A percentile compares a stretch with the other conserved stretches of the same genome.
phyloP scores from a whole-genome alignment of 352 stramenopile genomes.

The Globisporangium ultimum region DNA sequence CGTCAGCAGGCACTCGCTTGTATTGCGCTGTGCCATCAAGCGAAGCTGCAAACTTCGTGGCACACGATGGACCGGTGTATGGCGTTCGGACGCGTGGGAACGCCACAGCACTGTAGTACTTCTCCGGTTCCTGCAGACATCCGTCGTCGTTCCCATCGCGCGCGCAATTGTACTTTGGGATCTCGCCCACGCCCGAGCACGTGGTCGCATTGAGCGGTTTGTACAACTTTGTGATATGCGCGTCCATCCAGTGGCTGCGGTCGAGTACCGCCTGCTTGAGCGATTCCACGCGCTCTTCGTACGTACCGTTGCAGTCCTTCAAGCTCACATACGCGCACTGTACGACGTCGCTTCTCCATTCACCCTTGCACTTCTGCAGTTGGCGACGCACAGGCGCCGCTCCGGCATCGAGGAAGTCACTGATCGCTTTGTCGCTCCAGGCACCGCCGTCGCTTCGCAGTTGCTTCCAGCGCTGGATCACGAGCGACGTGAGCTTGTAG shows the following conservation, averaged over 20 bases:
- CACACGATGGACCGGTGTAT: slow-evolving; percentile 36
- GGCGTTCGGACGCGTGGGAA: slow-evolving; percentile 58
- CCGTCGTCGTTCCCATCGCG: slow-evolving; percentile 53
- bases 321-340: slow-evolving; percentile 60
- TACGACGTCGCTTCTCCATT: slow-evolving; percentile 45
- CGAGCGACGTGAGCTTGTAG: slow-evolving; percentile 64
- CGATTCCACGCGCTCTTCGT: slow-evolving; percentile 40
- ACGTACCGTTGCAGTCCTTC: slow-evolving; percentile 55
- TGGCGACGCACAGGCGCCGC: slow-evolving; percentile 41
- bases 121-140: slow-evolving; percentile 46
- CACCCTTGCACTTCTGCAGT: slow-evolving; percentile 47
- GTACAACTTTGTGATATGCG: slow-evolving; percentile 62
- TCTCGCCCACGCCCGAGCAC: slow-evolving; percentile 55
- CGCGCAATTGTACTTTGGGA: slow-evolving; percentile 73
- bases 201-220: slow-evolving; percentile 48
- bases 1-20: slow-evolving; percentile 25
- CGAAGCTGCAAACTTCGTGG: slow-evolving; percentile 14
- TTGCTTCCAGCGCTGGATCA: slow-evolving; percentile 77
- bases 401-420: slow-evolving; percentile 47
- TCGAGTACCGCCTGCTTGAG: slow-evolving; percentile 44
- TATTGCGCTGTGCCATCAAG: not conserved
- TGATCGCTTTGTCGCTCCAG: slow-evolving; percentile 56
- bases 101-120: slow-evolving; percentile 56
- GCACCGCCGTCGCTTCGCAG: slow-evolving; percentile 37
- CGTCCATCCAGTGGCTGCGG: slow-evolving; percentile 72